phyloP scores from a whole-genome alignment of 192 early-diverging fungal genomes.

The Dissophora globulifera region DNA sequence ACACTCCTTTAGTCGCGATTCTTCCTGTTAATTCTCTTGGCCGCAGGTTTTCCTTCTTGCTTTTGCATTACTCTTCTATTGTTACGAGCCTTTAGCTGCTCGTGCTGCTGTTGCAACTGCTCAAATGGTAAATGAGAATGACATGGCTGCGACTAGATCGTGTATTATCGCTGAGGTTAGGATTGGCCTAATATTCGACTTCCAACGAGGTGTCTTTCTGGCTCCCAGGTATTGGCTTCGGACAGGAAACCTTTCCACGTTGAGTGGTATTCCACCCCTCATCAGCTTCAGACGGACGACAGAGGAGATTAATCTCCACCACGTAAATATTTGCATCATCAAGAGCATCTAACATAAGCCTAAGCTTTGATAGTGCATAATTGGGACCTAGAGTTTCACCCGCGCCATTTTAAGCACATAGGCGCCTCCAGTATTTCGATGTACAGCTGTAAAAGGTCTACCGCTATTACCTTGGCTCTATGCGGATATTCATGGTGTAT shows the following conservation, averaged over 20 bases:
- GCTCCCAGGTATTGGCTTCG: neutral
- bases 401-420: constrained; percentile 31
- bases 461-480: constrained; percentile 16
- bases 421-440: constrained; percentile 13
- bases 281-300: neutral
- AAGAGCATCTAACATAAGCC: constrained; percentile 14
- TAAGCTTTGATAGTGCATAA: constrained; percentile 22
- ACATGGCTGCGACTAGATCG: too few species aligned
- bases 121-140: too few species aligned
- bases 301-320: constrained; percentile 17
- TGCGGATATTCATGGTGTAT: constrained; percentile 21
- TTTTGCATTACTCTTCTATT: too few species aligned
- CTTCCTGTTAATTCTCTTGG: too few species aligned
- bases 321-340: constrained; percentile 15
- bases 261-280: neutral
- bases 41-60: too few species aligned
- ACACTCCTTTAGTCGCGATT: too few species aligned
- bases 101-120: too few species aligned
- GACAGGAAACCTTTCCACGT: neutral
- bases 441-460: constrained; percentile 34
- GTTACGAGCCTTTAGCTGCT: too few species aligned
- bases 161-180: too few species aligned
- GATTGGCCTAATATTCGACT: too few species aligned
- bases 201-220: too few species aligned
- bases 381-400: constrained; percentile 19